Base-by-base conservation (phyloP, 2,329 filamentous ascomycete species). In the Colletotrichum sp. region DNA sequence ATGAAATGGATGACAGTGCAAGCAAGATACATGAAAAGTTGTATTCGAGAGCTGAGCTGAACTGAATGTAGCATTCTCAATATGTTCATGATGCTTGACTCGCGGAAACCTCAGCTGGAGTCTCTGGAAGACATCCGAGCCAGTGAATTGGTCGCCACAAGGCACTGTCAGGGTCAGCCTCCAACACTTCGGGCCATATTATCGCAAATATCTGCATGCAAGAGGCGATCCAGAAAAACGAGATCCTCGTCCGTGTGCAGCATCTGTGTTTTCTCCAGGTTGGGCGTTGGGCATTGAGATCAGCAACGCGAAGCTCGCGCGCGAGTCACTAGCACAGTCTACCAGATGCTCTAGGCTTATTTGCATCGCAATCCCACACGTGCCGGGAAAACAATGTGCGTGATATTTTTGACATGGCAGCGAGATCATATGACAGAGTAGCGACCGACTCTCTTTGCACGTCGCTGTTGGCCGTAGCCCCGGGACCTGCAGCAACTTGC, bases 211-310 rank as follows among this genome's bases (percentile, higher is more conserved):
- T 7, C 18, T 52, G 21, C 18, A 64, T 28, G 32, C 57, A 8
- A 18, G 8, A 28, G 32, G 18, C 26, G 36, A 30, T 28, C 32
- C 30, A 55, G 26, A 28, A 58, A 26, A 67, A 18, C 10, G 43
- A 52, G 32, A 43, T 30, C n/a, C 21, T 15, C 28, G 24, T 52
- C 26, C 55, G 21, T 52, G 43, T 24, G 26, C 36, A 69, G 21
- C 57, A 30, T 67, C 30, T n/a, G 16, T 61, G 3, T 28, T 9
- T 71, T 66, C 34, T 71, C 38, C 32, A 61, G 55, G n/a, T 67
- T 43, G 55, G 72, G 67, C 55, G 61, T 75, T 63, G 68, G 72
- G 68, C 72, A 71, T 43, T 32, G 72, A 71, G 72, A 71, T 74
- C 67, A 65, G 67, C 67, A 65, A 43, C 48, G 60, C 58, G 64